Conservation (phyloP, 1,139 yeast species). For the Pichia sp. region DNA sequence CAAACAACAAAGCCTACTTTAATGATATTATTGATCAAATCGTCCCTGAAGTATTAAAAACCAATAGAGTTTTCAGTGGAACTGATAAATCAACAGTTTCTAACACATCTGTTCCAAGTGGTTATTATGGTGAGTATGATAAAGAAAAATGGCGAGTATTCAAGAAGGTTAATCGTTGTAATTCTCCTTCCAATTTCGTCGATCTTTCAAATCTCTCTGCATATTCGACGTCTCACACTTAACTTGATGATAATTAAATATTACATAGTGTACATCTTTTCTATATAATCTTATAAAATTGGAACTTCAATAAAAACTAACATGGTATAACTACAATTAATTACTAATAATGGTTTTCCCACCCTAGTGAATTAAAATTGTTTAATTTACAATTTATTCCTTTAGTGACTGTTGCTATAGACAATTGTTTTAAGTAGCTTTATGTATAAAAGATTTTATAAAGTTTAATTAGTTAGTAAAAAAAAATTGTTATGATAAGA, state of each 20-base stretch:
- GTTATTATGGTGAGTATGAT: constrained; percentile 58
- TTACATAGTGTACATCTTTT: no score
- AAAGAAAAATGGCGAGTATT: constrained; percentile 58
- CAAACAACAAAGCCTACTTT: not conserved
- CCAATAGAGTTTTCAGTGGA: not conserved
- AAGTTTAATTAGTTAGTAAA: no score
- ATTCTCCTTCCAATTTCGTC: not conserved
- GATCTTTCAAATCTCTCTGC: not conserved
- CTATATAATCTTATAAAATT: not conserved
- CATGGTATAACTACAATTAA: no score
- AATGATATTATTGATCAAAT: not conserved
- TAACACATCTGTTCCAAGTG: constrained; percentile 47
- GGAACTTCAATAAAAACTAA: no score
- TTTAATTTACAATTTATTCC: no score
- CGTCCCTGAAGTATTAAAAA: not conserved
- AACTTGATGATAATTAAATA: no score
- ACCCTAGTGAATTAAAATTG: no score
- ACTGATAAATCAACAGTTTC: constrained; percentile 14
- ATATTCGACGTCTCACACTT: not conserved
- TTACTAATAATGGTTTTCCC: no score
- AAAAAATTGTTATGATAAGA: no score
- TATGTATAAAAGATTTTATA: no score
- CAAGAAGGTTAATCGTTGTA: constrained; percentile 24
- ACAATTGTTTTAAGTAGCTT: no score
- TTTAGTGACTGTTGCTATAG: no score